Evolutionary conservation across 805 yeast species (phyloP).

Genomic region (Metschnikowia borealis): DNA sequence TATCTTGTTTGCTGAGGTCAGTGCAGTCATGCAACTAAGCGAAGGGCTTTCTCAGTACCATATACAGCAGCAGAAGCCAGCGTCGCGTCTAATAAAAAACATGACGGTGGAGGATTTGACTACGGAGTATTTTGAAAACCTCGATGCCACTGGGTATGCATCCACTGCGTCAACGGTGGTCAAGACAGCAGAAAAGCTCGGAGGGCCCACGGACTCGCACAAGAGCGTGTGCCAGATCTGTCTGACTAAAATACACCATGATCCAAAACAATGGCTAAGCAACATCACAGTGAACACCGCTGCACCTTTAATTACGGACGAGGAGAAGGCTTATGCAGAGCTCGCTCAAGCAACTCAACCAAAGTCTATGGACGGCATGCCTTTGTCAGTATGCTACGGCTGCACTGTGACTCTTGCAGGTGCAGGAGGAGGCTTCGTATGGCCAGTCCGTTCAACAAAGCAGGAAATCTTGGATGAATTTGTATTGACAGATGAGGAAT

Average conservation of each 20-base stretch:
- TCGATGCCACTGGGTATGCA: conserved; percentile 73
- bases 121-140: conserved; percentile 61
- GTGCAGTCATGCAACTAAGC: conserved; percentile 46
- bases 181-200: conserved; percentile 77
- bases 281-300: conserved; percentile 61
- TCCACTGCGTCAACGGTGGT: conserved; percentile 91
- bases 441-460: conserved; percentile 32
- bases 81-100: conserved; percentile 52
- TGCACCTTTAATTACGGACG: conserved; percentile 42
- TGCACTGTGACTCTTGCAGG: conserved; percentile 62
- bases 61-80: conserved; percentile 11
- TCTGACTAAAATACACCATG: conserved; percentile 46
- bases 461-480: conserved; percentile 46
- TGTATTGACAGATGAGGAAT: conserved; percentile 37
- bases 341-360: conserved; percentile 10
- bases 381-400: conserved; percentile 64
- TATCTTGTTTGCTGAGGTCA: conserved; percentile 63
- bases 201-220: conserved; percentile 37
- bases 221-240: conserved; percentile 53
- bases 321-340: conserved; percentile 32
- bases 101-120: conserved; percentile 82
- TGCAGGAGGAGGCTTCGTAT: conserved; percentile 28
- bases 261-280: conserved; percentile 64
- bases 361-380: conserved; percentile 9
- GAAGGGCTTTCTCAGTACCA: conserved; percentile 33